Percentiles rank a stretch among this genome's conserved stretches.
Conservation (phyloP, 345 rosid genomes). For the Gossypium australe region DNA sequence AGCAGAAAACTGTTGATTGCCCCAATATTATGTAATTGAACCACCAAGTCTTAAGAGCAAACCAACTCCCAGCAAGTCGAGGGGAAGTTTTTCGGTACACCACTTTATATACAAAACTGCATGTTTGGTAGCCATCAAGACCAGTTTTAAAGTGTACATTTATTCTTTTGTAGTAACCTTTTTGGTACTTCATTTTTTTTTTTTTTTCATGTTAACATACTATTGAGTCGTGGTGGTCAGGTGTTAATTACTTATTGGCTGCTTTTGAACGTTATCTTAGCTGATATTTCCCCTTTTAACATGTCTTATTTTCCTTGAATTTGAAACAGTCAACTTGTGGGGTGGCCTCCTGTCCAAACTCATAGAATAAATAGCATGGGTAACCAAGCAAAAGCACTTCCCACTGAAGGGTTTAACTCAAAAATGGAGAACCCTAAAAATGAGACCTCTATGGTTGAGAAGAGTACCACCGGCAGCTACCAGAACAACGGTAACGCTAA, state of each 20-base stretch:
- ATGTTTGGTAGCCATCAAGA: not conserved
- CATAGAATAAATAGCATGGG: conserved; percentile 74
- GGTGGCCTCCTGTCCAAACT: conserved; percentile 95
- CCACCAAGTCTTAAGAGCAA: not conserved
- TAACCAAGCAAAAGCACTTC: conserved; percentile 52
- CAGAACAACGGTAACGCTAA: conserved; percentile 25
- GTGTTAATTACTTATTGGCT: not conserved
- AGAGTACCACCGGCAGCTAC: conserved; percentile 21
- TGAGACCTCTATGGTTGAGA: conserved; percentile 23
- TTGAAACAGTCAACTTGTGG: conserved; percentile 68
- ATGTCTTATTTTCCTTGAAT: conserved; percentile 3
- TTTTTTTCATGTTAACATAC: not conserved
- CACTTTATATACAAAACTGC: not conserved
- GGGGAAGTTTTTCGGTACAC: not conserved
- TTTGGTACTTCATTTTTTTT: not conserved
- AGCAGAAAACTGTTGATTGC: not conserved
- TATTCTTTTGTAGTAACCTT: not conserved
- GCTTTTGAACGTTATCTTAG: not conserved
- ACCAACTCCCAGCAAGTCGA: not conserved
- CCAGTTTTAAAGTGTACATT: not conserved
- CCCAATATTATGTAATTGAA: not conserved
- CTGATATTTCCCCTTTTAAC: conserved; percentile 7
- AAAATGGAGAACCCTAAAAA: conserved; percentile 29
- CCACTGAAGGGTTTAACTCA: conserved; percentile 40
- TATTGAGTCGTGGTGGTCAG: not conserved